These are phyloP conservation scores for Kregervanrija pseudodelftensis DNA, from an alignment of 805 yeast species.

Conservation along the genomic window DNA sequence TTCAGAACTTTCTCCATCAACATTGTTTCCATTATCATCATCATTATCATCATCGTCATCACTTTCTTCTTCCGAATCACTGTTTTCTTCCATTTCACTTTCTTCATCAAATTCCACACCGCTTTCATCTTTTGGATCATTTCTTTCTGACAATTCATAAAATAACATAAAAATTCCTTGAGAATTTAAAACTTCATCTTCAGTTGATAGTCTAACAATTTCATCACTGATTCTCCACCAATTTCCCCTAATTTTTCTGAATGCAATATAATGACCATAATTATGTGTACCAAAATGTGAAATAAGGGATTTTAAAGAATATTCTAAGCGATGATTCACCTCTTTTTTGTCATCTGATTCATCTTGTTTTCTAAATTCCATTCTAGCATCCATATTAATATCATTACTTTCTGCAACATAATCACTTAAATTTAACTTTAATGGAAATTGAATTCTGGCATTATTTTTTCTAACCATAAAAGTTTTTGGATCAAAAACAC, in stretches of 20 bases:
- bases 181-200: conserved; percentile 68
- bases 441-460: conserved; percentile 73
- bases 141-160: conserved; percentile 48
- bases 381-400: conserved; percentile 73
- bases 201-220: conserved; percentile 71
- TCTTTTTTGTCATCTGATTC: conserved; percentile 20
- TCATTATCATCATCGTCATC: conserved; percentile 8
- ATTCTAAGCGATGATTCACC: conserved; percentile 32
- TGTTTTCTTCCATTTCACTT: conserved; percentile 14
- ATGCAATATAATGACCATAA: conserved; percentile 95
- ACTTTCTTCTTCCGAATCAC: conserved; percentile 7
- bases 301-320: conserved; percentile 76
- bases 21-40: conserved; percentile 6
- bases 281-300: conserved; percentile 94
- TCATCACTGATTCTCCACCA: conserved; percentile 98
- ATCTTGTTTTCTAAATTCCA: conserved; percentile 62
- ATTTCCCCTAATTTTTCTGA: conserved; percentile 67
- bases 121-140: conserved; percentile 27
- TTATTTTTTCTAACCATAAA: conserved; percentile 80
- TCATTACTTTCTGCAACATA: conserved; percentile 65
- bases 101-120: conserved; percentile 31
- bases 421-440: conserved; percentile 55
- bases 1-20: conserved; percentile 1
- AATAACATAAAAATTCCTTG: conserved; percentile 93
- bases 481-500: conserved; percentile 84